Percentiles rank a stretch among this genome's conserved stretches.
phyloP scores from a whole-genome alignment of 306 rosid species.

The Sophora flavescens region DNA sequence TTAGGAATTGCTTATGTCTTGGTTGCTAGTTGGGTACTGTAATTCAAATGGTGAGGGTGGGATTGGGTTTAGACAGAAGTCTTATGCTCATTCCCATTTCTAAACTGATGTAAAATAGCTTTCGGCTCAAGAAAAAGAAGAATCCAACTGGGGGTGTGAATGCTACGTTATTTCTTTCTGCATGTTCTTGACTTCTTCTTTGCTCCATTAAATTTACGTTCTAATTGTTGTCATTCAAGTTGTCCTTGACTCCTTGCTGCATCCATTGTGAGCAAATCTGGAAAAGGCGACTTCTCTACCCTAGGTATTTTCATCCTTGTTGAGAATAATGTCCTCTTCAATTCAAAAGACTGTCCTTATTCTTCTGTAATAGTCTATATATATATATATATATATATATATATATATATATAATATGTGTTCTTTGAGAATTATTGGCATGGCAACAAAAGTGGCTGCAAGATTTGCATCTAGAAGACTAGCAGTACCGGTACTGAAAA shows the following conservation, averaged over 20 bases:
- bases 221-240: constrained; percentile 60
- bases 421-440: no score
- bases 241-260: constrained; percentile 73
- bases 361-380: no score
- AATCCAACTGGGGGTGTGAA: constrained; percentile 21
- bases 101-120: constrained; percentile 15
- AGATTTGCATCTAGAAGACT: no score
- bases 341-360: no score
- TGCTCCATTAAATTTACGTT: constrained; percentile 12
- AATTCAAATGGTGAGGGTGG: constrained; percentile 15
- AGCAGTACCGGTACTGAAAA: no score
- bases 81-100: not conserved
- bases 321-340: not conserved
- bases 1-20: no score
- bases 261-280: constrained; percentile 87
- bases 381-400: no score
- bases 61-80: not conserved
- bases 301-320: not conserved
- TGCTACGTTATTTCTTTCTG: not conserved
- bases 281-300: constrained; percentile 74
- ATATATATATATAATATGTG: no score
- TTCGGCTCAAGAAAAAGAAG: constrained; percentile 26
- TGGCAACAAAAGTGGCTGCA: no score
- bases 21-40: constrained; percentile 1
- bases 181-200: not conserved